phyloP scores from a whole-genome alignment of 2,329 filamentous ascomycete genomes.

The Ophiostoma sp. region DNA sequence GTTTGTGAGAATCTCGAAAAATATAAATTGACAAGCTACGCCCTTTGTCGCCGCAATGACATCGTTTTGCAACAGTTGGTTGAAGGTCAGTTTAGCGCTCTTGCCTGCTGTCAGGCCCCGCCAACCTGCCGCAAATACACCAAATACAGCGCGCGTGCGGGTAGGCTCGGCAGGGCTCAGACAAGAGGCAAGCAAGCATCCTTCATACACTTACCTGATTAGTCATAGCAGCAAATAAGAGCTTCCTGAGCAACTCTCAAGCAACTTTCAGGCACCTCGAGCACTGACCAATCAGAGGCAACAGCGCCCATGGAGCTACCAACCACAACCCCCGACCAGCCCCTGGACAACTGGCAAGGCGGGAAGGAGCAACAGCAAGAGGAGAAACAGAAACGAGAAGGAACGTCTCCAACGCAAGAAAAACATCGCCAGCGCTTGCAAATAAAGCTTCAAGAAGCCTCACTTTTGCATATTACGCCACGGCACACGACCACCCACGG shows the following conservation, averaged over 20 bases:
- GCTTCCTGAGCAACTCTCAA: background rate
- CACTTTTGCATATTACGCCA: background rate
- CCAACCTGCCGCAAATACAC: background rate
- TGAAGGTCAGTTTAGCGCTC: background rate
- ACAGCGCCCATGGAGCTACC: constrained; percentile 6
- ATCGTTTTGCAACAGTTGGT: background rate
- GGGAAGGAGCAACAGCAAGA: background rate
- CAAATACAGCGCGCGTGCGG: background rate
- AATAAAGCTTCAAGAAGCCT: background rate
- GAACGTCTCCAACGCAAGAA: background rate
- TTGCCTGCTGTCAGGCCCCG: background rate
- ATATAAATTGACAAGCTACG: background rate
- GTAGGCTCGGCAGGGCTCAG: background rate
- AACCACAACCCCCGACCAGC: constrained; percentile 11
- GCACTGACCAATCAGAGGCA: constrained; percentile 14
- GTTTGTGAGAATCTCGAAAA: background rate
- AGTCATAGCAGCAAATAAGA: constrained; percentile 19
- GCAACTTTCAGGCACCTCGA: background rate
- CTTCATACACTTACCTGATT: constrained; percentile 13
- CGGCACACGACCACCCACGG: background rate
- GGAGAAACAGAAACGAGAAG: background rate
- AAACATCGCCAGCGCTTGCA: constrained; percentile 24
- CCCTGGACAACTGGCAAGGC: constrained; percentile 20
- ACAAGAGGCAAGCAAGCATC: too few relatives aligned
- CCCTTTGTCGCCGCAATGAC: constrained; percentile 19